These are phyloP conservation scores for Tolypocladium tundrense DNA, from an alignment of 2,329 filamentous ascomycete species.

Conservation along the genomic window DNA sequence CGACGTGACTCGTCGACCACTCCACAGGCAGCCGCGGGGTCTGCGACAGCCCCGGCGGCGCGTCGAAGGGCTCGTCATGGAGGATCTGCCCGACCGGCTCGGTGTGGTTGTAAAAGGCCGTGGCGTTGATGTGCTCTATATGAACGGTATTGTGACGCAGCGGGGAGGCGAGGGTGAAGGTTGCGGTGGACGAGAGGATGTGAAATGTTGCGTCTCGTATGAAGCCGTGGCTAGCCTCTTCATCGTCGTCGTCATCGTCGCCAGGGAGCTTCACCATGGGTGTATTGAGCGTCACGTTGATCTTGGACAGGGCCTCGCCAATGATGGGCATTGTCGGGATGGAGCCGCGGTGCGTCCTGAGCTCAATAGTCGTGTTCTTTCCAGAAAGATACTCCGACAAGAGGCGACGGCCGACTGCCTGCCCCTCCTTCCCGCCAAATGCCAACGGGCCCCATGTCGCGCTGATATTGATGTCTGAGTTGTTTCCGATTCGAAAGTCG, in stretches of 20 bases:
- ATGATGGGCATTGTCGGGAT: slow-evolving; percentile 66
- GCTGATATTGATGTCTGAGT: slow-evolving; percentile 56
- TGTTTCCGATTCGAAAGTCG: slow-evolving; percentile 56
- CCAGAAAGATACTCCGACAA: slow-evolving; percentile 83
- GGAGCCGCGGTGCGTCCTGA: slow-evolving; percentile 60
- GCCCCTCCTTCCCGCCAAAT: slow-evolving; percentile 51
- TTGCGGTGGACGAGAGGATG: slow-evolving; percentile 74
- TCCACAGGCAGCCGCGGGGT: slow-evolving; percentile 74
- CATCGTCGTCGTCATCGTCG: slow-evolving; percentile 22
- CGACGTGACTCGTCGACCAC: slow-evolving; percentile 67
- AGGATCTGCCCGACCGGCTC: slow-evolving; percentile 69
- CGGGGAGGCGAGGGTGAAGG: slow-evolving; percentile 75
- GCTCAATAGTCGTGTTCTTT: slow-evolving; percentile 68
- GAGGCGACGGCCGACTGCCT: slow-evolving; percentile 56
- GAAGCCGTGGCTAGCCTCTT: slow-evolving; percentile 46
- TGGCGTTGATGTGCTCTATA: slow-evolving; percentile 72
- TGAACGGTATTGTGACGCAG: slow-evolving; percentile 62
- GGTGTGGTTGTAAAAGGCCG: slow-evolving; percentile 73
- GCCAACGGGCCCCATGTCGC: slow-evolving; percentile 63
- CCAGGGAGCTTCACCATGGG: slow-evolving; percentile 55
- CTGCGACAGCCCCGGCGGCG: slow-evolving; percentile 61
- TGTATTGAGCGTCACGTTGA: slow-evolving; percentile 62
- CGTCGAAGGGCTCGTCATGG: slow-evolving; percentile 63
- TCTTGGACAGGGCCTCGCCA: slow-evolving; percentile 59
- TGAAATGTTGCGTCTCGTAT: slow-evolving; percentile 83